phyloP scores from a whole-genome alignment of 2,329 filamentous ascomycete genomes.

The Calonectria fujianensis region DNA sequence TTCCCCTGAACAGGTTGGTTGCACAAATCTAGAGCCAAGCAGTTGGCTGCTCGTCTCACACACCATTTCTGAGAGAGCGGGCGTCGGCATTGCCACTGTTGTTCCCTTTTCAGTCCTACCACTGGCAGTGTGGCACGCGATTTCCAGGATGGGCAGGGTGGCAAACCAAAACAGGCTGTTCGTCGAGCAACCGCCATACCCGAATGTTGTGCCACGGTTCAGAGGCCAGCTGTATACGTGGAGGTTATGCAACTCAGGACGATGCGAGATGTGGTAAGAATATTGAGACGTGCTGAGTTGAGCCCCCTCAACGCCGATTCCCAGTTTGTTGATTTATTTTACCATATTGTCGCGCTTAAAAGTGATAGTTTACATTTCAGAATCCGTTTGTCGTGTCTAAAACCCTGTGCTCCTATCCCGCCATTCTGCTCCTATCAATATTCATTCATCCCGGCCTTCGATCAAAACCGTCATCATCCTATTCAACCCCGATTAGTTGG shows the following conservation, averaged over 20 bases:
- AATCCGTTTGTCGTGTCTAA: constrained; percentile 22
- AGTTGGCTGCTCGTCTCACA: constrained; percentile 20
- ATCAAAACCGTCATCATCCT: not conserved
- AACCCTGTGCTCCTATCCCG: constrained; percentile 27
- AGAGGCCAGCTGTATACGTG: not conserved
- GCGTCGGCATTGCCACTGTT: constrained; percentile 29
- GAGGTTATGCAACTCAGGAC: not conserved
- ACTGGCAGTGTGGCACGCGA: not conserved
- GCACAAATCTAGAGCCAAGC: constrained; percentile 13
- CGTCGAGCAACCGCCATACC: constrained; percentile 17
- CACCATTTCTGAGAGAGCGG: constrained; percentile 23
- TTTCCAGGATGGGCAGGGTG: constrained; percentile 14
- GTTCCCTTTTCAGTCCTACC: constrained; percentile 8
- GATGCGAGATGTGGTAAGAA: not conserved
- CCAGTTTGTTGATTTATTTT: constrained; percentile 39
- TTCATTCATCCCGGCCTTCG: constrained; percentile 12
- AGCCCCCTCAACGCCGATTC: constrained; percentile 43
- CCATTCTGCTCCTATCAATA: constrained; percentile 21
- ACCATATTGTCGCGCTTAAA: constrained; percentile 40
- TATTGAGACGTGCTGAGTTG: constrained; percentile 32
- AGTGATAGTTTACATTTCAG: constrained; percentile 42
- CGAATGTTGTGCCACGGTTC: constrained; percentile 2
- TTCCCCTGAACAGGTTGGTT: constrained; percentile 26
- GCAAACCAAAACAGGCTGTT: not conserved
- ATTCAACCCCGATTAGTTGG: constrained; percentile 55